These are phyloP conservation scores for Alternaria hordeiaustralica DNA, from an alignment of 2,329 filamentous ascomycete species.

Conservation along the genomic window DNA sequence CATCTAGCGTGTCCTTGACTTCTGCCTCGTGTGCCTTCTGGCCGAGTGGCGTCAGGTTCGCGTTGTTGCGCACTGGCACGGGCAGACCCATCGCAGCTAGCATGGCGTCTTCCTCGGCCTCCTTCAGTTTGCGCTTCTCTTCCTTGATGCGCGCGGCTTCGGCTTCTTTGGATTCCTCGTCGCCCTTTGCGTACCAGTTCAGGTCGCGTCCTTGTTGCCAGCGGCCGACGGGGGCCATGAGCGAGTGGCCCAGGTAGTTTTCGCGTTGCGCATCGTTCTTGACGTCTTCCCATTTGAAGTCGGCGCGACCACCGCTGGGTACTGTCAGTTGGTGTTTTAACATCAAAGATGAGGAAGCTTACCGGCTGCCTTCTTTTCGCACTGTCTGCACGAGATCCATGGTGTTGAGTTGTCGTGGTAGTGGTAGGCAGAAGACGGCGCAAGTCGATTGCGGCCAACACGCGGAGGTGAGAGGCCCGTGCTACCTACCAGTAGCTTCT, in stretches of 20 bases:
- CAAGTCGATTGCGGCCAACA: slow-evolving; percentile 27
- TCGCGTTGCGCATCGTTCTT: slow-evolving; percentile 86
- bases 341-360: slow-evolving; percentile 18
- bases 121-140: slow-evolving; percentile 82
- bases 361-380: slow-evolving; percentile 85
- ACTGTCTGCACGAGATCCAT: slow-evolving; percentile 97
- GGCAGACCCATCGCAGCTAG: slow-evolving; percentile 82
- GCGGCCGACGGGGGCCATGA: slow-evolving; percentile 90
- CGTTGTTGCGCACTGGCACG: slow-evolving; percentile 70
- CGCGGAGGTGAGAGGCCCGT: slow-evolving; percentile 31
- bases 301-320: slow-evolving; percentile 77
- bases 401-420: slow-evolving; percentile 9
- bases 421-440: background rate
- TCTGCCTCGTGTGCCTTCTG: slow-evolving; percentile 59
- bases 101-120: slow-evolving; percentile 92
- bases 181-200: slow-evolving; percentile 68
- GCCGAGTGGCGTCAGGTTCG: slow-evolving; percentile 66
- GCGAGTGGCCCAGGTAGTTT: slow-evolving; percentile 85
- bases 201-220: slow-evolving; percentile 83
- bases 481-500: slow-evolving; percentile 6
- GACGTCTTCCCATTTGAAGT: slow-evolving; percentile 97
- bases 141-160: slow-evolving; percentile 65
- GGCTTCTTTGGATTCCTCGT: slow-evolving; percentile 64
- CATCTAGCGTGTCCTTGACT: slow-evolving; percentile 61
- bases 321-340: slow-evolving; percentile 6